Evolutionary conservation across 495 filamentous ascomycete genomes (phyloP).

Genomic region (Elaphomyces granulatus): DNA sequence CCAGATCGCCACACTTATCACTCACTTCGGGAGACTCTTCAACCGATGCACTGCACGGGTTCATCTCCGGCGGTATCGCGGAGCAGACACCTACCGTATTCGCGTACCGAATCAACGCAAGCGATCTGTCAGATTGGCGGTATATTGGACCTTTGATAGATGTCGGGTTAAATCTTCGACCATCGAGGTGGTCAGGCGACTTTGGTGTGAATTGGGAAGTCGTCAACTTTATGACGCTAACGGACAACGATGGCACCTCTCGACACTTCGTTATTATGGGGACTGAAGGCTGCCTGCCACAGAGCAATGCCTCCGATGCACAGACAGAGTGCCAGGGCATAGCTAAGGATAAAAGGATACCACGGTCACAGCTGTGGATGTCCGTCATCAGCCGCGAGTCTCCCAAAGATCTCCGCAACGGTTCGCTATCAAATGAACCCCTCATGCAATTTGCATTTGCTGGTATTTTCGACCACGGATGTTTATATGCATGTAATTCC

Average conservation of each 20-base stretch:
- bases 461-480: constrained; percentile 26
- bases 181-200: constrained; percentile 34
- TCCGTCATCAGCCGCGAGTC: constrained; percentile 8
- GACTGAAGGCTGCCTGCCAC: constrained; percentile 27
- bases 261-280: constrained; percentile 38
- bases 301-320: constrained; percentile 1
- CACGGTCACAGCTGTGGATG: constrained; percentile 26
- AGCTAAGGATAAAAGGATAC: constrained; percentile 11
- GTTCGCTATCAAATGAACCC: background rate
- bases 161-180: constrained; percentile 27
- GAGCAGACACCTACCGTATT: constrained; percentile 34
- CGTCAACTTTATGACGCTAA: constrained; percentile 34
- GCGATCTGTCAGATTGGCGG: constrained; percentile 34
- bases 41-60: constrained; percentile 34
- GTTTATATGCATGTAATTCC: constrained; percentile 25
- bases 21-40: constrained; percentile 10
- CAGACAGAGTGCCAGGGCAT: constrained; percentile 4
- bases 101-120: constrained; percentile 34
- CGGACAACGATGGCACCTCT: constrained; percentile 18
- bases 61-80: constrained; percentile 39
- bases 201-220: constrained; percentile 45
- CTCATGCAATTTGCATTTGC: constrained; percentile 16
- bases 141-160: constrained; percentile 36
- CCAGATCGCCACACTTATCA: no score
- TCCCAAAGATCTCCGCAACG: no score